Percentiles rank a stretch among this genome's conserved stretches.
phyloP scores from a whole-genome alignment of 345 rosid species.

The Isatis tinctoria region DNA sequence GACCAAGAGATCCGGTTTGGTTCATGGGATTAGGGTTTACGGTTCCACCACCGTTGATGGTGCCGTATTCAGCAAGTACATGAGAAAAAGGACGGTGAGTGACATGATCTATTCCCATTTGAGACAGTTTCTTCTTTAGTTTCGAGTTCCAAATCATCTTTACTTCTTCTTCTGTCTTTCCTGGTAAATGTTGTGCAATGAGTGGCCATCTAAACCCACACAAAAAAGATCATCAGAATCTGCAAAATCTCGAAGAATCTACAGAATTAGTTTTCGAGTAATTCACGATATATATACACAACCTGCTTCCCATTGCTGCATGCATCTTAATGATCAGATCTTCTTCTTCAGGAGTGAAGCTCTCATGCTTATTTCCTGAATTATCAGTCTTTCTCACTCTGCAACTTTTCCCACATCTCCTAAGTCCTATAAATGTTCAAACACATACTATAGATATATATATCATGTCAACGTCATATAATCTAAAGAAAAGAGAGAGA shows the following conservation, averaged over 20 bases:
- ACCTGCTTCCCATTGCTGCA: slow-evolving; percentile 94
- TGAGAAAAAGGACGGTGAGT: slow-evolving; percentile 93
- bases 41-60: slow-evolving; percentile 49
- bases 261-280: not conserved
- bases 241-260: not conserved
- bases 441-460: not conserved
- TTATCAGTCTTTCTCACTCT: slow-evolving; percentile 73
- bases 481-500: not conserved
- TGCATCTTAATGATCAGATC: slow-evolving; percentile 82
- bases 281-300: not conserved
- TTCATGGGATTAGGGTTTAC: slow-evolving; percentile 37
- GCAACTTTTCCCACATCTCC: slow-evolving; percentile 81
- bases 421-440: slow-evolving; percentile 40
- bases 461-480: not conserved
- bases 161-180: slow-evolving; percentile 92
- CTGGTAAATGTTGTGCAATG: slow-evolving; percentile 89
- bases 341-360: slow-evolving; percentile 81
- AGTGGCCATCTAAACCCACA: slow-evolving; percentile 66
- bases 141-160: slow-evolving; percentile 92
- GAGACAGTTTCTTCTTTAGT: slow-evolving; percentile 80
- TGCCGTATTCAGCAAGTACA: slow-evolving; percentile 80
- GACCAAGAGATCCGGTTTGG: slow-evolving; percentile 45
- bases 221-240: slow-evolving; percentile 2
- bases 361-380: slow-evolving; percentile 50
- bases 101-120: slow-evolving; percentile 93